Evolutionary conservation across 2,329 filamentous ascomycete genomes (phyloP), one percentile per base, ranked within the genome.

Genomic region (Penicillium griseofulvum): DNA sequence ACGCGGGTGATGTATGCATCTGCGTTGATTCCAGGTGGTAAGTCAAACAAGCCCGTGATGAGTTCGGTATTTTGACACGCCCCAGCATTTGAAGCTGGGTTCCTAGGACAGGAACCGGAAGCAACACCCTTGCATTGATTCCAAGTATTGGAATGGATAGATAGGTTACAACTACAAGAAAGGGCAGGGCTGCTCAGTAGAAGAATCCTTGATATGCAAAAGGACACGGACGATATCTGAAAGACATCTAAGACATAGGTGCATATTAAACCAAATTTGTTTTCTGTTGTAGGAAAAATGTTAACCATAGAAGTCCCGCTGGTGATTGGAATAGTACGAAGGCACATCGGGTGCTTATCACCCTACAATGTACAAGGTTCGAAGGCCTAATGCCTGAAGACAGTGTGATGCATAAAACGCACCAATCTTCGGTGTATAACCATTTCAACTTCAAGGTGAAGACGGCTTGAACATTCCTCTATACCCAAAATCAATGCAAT

Each of bases 1-100:
- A 83, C 80, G 5, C 67, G 75, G 22, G 81, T 81, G 37, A 85
- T 85, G 82, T 83, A 82, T 70, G 79, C 82, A 14, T 73, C 81
- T 5, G 81, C 81, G 33, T 60, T 84, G 59, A 75, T 82, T 47
- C 80, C 81, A 5, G 82, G 82, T 61, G 80, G 81, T 83, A 61
- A 78, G 79, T 72, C 26, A 12, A 16, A 16, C 16, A 5, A 24
- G 3, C 6, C 11, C 7, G 12, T n/a, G 12, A n/a, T 43, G 16
- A 28, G 16, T 24, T n/a, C 17, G 5, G 8, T 54, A 14, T 45
- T 39, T 39, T 53, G 49, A 49, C 37, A 16, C 17, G 5, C 29
- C 22, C 16, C 54, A 76, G 74, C 73, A 14, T 76, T 76, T 52
- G 58, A 55, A 49, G 42, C 61, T n/a, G 68, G 68, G 1, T 76